Percentiles rank a stretch among this genome's conserved stretches.
phyloP scores from a whole-genome alignment of 208 protist species.

The Kentomonas sorsogonicus region DNA sequence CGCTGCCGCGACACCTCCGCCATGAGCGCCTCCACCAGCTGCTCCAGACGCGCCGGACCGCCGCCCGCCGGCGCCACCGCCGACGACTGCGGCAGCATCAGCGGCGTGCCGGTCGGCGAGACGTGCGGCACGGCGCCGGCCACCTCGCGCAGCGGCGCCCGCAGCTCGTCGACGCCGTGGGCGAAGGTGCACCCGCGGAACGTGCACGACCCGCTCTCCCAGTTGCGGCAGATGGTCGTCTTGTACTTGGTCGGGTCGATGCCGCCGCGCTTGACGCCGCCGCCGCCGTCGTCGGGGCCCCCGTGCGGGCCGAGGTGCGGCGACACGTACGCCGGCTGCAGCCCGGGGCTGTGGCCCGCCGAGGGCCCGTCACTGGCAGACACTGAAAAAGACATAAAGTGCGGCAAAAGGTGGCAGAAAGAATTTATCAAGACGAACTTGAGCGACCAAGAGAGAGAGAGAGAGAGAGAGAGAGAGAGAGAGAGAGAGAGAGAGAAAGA shows the following conservation, averaged over 20 bases:
- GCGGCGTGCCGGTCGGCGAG: conserved; percentile 26
- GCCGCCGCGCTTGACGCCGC: conserved; percentile 38
- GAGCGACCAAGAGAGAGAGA: too few species aligned
- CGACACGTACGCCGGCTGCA: too few species aligned
- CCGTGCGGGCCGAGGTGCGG: too few species aligned
- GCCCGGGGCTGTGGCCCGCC: too few species aligned
- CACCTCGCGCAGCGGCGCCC: conserved; percentile 39
- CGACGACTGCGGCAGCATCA: conserved; percentile 9
- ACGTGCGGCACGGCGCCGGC: conserved; percentile 31
- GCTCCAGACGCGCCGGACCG: conserved; percentile 36
- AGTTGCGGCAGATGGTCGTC: conserved; percentile 83
- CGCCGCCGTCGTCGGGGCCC: conserved; percentile 31
- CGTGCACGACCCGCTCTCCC: conserved; percentile 55
- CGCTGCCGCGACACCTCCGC: conserved; percentile 48
- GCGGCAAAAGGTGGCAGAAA: too few species aligned
- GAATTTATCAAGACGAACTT: too few species aligned
- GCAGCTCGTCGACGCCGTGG: conserved; percentile 79
- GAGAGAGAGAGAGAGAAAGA: too few species aligned
- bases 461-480: too few species aligned
- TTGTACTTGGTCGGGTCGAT: conserved; percentile 80
- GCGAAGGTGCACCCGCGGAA: conserved; percentile 80
- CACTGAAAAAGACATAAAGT: too few species aligned
- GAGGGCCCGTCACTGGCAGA: too few species aligned
- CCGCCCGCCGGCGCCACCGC: too few species aligned
- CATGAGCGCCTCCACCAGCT: conserved; percentile 65